A percentile compares a stretch with the other conserved stretches of the same genome.
phyloP scores from a whole-genome alignment of 192 early-diverging fungal species.

The Backusella morwellensis region DNA sequence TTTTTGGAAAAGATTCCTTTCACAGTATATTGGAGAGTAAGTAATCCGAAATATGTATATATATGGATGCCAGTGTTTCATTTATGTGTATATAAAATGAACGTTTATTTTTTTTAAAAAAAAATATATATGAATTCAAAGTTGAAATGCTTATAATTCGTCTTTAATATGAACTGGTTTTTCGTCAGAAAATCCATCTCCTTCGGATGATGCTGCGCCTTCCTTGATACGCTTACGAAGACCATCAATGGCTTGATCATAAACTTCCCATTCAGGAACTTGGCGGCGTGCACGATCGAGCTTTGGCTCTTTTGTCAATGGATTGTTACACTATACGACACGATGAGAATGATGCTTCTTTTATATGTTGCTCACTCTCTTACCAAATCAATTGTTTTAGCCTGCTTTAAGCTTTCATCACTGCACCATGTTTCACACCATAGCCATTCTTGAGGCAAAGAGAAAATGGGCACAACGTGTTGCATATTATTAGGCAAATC shows the following conservation, averaged over 20 bases:
- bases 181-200: background rate
- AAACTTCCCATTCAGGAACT: constrained; percentile 91
- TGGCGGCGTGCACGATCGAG: constrained; percentile 87
- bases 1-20: background rate
- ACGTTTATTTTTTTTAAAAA: background rate
- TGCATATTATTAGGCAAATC: constrained; percentile 98
- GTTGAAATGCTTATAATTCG: background rate
- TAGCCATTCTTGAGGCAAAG: constrained; percentile 95
- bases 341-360: background rate
- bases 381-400: constrained; percentile 97
- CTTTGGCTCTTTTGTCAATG: constrained; percentile 98
- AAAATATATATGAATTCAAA: background rate
- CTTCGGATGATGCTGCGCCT: background rate
- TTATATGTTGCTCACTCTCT: background rate
- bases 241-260: constrained; percentile 65
- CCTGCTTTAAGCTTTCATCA: constrained; percentile 74
- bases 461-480: constrained; percentile 86
- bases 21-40: background rate
- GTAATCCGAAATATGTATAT: background rate
- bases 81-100: background rate
- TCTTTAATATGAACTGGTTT: background rate
- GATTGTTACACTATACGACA: constrained; percentile 87
- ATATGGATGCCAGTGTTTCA: background rate
- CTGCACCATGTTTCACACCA: constrained; percentile 99
- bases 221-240: constrained; percentile 1